Evolutionary conservation across 768 basidiomycete genomes (phyloP).

Genomic region (Rhizopogon sp.): DNA sequence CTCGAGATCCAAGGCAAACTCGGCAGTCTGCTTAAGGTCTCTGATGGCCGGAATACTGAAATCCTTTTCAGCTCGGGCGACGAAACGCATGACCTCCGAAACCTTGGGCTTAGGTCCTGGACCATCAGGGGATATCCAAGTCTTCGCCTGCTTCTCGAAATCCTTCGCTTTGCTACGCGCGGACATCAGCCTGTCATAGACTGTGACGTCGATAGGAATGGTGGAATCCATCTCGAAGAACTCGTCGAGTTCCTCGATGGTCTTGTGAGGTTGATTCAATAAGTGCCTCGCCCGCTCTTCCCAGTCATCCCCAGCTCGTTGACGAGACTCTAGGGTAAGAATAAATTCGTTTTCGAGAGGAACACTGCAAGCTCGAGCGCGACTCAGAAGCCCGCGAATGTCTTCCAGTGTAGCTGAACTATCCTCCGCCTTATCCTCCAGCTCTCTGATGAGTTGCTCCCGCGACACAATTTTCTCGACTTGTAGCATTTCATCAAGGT

Average conservation of each 20-base stretch:
- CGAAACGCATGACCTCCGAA: conserved; percentile 64
- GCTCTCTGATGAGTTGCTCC: conserved; percentile 69
- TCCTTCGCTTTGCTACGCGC: conserved; percentile 69
- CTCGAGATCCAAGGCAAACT: conserved; percentile 78
- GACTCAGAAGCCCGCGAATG: conserved; percentile 64
- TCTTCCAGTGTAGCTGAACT: conserved; percentile 65
- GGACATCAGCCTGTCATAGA: conserved; percentile 61
- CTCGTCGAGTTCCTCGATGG: conserved; percentile 71
- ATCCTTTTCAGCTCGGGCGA: conserved; percentile 70
- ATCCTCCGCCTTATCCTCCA: conserved; percentile 73
- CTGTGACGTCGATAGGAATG: conserved; percentile 64
- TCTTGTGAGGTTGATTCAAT: conserved; percentile 65
- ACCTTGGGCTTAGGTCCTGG: conserved; percentile 56
- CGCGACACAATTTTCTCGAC: conserved; percentile 80
- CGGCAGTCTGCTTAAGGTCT: conserved; percentile 64
- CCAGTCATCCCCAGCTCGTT: conserved; percentile 72
- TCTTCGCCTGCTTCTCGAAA: conserved; percentile 72
- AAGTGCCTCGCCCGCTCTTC: conserved; percentile 62
- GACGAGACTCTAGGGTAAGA: conserved; percentile 56
- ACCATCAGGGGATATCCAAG: conserved; percentile 59
- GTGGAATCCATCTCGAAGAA: conserved; percentile 60
- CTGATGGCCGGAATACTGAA: conserved; percentile 64
- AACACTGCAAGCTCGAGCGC: conserved; percentile 67
- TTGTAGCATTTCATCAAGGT: conserved; percentile 71
- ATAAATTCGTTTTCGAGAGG: conserved; percentile 61